Conservation (phyloP, 441 rosid genomes). For the Eutrema salsugineum region DNA sequence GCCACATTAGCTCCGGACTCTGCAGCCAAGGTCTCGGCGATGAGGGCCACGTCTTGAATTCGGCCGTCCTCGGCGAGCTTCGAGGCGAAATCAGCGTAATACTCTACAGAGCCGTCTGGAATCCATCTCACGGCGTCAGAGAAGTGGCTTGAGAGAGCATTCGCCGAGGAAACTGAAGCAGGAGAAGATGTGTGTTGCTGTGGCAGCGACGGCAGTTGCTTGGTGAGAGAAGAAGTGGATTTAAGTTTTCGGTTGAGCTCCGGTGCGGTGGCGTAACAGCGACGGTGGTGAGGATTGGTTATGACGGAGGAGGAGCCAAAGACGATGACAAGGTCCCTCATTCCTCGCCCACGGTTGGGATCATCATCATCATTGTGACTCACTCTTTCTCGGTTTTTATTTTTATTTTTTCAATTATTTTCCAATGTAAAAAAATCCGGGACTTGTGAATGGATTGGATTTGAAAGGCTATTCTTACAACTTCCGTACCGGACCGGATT, state of each 20-base stretch:
- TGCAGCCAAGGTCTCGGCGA: slow-evolving; percentile 50
- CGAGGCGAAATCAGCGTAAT: slow-evolving; percentile 59
- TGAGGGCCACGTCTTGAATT: slow-evolving; percentile 54
- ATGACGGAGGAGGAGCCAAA: slow-evolving; percentile 50
- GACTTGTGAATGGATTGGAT: slow-evolving; percentile 41
- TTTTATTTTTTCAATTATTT: neutral
- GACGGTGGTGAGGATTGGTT: slow-evolving; percentile 35
- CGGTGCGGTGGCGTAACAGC: slow-evolving; percentile 30
- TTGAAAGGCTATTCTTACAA: slow-evolving; percentile 53
- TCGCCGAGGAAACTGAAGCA: slow-evolving; percentile 31
- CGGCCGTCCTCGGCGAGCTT: slow-evolving; percentile 70
- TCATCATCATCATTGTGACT: slow-evolving; percentile 16
- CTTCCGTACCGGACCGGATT: slow-evolving; percentile 21
- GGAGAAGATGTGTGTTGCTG: slow-evolving; percentile 28
- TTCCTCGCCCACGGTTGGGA: slow-evolving; percentile 36
- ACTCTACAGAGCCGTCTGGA: slow-evolving; percentile 31
- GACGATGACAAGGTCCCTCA: slow-evolving; percentile 61
- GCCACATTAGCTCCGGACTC: slow-evolving; percentile 52
- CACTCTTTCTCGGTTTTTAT: slow-evolving; percentile 5
- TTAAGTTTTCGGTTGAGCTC: slow-evolving; percentile 24
- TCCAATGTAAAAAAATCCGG: neutral
- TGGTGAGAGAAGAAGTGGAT: slow-evolving; percentile 26
- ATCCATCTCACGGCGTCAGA: slow-evolving; percentile 38
- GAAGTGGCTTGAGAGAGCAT: slow-evolving; percentile 24
- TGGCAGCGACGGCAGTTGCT: slow-evolving; percentile 33